Evolutionary conservation across 2,329 filamentous ascomycete genomes (phyloP).

Genomic region (Fusarium sulawesiense): DNA sequence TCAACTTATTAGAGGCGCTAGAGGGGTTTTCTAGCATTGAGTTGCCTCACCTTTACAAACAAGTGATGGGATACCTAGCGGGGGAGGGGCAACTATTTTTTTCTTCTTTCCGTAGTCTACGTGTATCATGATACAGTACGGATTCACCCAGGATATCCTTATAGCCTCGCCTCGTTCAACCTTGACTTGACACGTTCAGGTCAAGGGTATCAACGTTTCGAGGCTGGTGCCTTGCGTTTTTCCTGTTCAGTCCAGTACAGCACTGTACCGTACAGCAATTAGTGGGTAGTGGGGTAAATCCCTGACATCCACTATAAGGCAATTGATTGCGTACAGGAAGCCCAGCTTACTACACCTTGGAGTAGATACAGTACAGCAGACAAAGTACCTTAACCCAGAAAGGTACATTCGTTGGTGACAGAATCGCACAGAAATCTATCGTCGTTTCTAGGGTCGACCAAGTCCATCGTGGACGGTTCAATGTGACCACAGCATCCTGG

Average conservation of each 20-base stretch:
- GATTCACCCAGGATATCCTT: neutral
- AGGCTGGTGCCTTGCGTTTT: slow-evolving; percentile 25
- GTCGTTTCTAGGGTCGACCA: slow-evolving; percentile 35
- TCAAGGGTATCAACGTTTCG: slow-evolving; percentile 10
- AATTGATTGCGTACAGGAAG: slow-evolving; percentile 30
- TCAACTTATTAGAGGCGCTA: neutral
- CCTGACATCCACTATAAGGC: slow-evolving; percentile 30
- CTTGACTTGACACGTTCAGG: slow-evolving; percentile 5
- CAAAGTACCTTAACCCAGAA: neutral
- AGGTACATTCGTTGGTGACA: slow-evolving; percentile 17
- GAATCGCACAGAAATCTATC: slow-evolving; percentile 41
- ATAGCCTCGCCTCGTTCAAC: slow-evolving; percentile 1
- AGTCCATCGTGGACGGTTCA: slow-evolving; percentile 9
- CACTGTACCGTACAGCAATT: neutral
- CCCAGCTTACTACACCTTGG: neutral
- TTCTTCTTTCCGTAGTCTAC: neutral
- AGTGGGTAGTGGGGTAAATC: slow-evolving; percentile 26
- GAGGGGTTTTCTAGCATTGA: slow-evolving; percentile 6
- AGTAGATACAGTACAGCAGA: neutral
- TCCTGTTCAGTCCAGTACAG: neutral
- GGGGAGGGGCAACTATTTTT: slow-evolving; percentile 31
- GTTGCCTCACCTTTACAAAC: slow-evolving; percentile 1
- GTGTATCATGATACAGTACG: neutral
- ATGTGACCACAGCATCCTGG: slow-evolving; percentile 26
- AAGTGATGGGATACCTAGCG: slow-evolving; percentile 12